Conservation (phyloP, 129 eudicot genomes). For the Chrysanthemum seticuspe region DNA sequence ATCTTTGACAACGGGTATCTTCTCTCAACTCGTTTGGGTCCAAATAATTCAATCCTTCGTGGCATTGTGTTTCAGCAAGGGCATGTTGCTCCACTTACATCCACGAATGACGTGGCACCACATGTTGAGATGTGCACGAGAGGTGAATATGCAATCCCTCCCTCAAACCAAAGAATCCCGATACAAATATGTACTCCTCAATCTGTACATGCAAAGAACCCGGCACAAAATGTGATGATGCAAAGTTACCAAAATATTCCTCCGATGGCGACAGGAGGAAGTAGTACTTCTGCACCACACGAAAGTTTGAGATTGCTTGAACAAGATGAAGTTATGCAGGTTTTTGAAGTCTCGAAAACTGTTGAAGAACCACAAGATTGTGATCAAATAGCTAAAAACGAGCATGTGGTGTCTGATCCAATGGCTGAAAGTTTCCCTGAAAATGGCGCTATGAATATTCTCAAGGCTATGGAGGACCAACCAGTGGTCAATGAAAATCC, state of each 20-base stretch:
- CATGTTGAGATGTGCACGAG: constrained; percentile 53
- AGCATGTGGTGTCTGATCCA: constrained; percentile 28
- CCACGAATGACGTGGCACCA: constrained; percentile 75
- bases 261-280: constrained; percentile 26
- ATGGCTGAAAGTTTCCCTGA: constrained; percentile 25
- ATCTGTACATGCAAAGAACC: constrained; percentile 19
- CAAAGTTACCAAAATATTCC: constrained; percentile 33
- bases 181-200: constrained; percentile 29
- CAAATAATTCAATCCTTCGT: constrained; percentile 44
- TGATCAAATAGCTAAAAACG: constrained; percentile 20
- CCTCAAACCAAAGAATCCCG: constrained; percentile 31
- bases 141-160: constrained; percentile 49
- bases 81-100: constrained; percentile 46
- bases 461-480: constrained; percentile 11
- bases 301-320: constrained; percentile 58
- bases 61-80: constrained; percentile 75
- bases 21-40: constrained; percentile 56
- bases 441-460: constrained; percentile 2
- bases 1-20: constrained; percentile 77
- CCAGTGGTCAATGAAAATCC: constrained; percentile 7
- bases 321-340: constrained; percentile 64
- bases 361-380: constrained; percentile 29
- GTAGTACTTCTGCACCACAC: constrained; percentile 22
- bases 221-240: constrained; percentile 8
- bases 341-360: constrained; percentile 40